These are phyloP conservation scores for Trematosphaeria pertusa DNA, from an alignment of 2,329 filamentous ascomycete genomes.

Conservation along the genomic window DNA sequence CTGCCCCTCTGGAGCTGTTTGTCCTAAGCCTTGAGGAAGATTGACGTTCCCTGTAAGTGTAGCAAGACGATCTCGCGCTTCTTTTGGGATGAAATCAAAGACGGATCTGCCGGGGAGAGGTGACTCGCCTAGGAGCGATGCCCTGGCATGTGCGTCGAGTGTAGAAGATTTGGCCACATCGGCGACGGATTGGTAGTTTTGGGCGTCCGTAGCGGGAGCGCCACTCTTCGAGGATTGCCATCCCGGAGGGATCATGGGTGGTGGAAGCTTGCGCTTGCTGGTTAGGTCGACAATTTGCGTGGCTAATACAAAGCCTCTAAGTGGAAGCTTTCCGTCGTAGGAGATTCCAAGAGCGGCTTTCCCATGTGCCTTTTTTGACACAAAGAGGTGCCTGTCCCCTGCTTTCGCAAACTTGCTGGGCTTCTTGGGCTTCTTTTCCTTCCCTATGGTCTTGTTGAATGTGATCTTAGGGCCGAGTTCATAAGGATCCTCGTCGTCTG, in stretches of 20 bases:
- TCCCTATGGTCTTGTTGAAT: slow-evolving; percentile 82
- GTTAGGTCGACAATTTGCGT: slow-evolving; percentile 52
- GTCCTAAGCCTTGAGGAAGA: slow-evolving; percentile 78
- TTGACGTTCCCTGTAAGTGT: slow-evolving; percentile 76
- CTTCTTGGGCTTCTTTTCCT: slow-evolving; percentile 76
- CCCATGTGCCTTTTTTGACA: slow-evolving; percentile 68
- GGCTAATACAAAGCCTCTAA: slow-evolving; percentile 81
- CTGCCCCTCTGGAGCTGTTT: slow-evolving; percentile 71
- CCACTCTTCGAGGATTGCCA: slow-evolving; percentile 69
- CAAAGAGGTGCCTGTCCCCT: slow-evolving; percentile 74
- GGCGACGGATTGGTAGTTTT: slow-evolving; percentile 67
- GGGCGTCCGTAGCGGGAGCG: slow-evolving; percentile 36
- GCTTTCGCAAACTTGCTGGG: slow-evolving; percentile 64
- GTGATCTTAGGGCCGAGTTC: slow-evolving; percentile 89
- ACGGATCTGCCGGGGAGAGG: slow-evolving; percentile 89
- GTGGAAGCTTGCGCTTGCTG: slow-evolving; percentile 60
- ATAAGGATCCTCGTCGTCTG: slow-evolving; percentile 94
- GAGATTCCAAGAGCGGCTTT: slow-evolving; percentile 66
- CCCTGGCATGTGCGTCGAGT: slow-evolving; percentile 77
- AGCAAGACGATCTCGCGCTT: slow-evolving; percentile 78
- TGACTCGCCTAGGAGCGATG: slow-evolving; percentile 80
- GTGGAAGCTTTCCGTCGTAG: slow-evolving; percentile 79
- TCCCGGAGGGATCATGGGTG: slow-evolving; percentile 71
- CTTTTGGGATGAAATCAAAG: slow-evolving; percentile 87
- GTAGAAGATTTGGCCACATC: slow-evolving; percentile 80